phyloP scores from a whole-genome alignment of 2,329 filamentous ascomycete genomes.

The Cytospora piceicola region DNA sequence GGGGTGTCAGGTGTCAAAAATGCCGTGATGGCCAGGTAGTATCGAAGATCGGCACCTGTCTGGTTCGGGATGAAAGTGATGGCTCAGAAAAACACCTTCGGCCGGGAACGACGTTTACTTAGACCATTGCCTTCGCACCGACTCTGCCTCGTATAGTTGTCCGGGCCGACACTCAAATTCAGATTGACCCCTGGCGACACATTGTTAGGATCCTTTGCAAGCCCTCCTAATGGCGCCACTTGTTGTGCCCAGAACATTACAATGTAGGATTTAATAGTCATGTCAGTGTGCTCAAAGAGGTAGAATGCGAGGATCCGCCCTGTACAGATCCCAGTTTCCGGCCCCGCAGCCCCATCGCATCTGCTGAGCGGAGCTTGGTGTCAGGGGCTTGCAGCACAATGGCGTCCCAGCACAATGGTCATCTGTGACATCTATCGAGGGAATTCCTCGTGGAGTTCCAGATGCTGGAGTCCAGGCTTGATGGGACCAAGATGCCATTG shows the following conservation, averaged over 20 bases:
- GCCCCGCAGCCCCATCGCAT: constrained; percentile 5
- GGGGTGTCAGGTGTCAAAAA: background rate
- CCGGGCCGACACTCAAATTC: background rate
- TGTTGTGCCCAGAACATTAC: background rate
- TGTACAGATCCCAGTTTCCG: background rate
- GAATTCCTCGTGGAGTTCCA: background rate
- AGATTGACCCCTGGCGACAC: background rate
- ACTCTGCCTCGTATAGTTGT: background rate
- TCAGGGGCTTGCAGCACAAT: constrained; percentile 23
- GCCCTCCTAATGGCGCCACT: background rate
- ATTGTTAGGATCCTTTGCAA: background rate
- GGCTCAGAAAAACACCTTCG: background rate
- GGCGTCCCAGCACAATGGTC: background rate
- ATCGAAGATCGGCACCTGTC: background rate
- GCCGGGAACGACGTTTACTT: background rate
- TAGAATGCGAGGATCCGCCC: background rate
- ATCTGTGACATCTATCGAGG: background rate
- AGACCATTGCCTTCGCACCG: background rate
- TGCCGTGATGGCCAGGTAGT: background rate
- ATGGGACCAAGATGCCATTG: background rate
- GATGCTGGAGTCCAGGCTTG: background rate
- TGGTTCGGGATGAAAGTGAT: background rate
- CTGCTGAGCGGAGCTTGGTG: constrained; percentile 3
- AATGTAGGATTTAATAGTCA: background rate
- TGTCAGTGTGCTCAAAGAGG: background rate